A percentile compares a stretch with the other conserved stretches of the same genome.
These are phyloP conservation scores for Aspergillus pseudoglaucus DNA, from an alignment of 2,329 filamentous ascomycete species.

Conservation along the genomic window DNA sequence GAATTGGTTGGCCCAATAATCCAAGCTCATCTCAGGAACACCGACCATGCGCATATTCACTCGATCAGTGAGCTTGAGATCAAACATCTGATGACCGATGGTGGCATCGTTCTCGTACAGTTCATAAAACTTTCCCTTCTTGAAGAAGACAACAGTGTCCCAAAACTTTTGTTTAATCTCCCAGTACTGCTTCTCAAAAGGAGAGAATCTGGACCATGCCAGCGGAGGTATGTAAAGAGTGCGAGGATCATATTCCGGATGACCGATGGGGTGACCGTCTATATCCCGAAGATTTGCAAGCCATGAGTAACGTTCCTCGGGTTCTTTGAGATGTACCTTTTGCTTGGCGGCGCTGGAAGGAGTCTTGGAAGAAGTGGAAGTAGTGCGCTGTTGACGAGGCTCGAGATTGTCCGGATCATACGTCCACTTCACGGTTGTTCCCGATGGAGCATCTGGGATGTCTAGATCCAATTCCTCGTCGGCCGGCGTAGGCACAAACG, in stretches of 20 bases:
- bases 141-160: constrained; percentile 98
- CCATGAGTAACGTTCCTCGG: constrained; percentile 84
- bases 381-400: constrained; percentile 44
- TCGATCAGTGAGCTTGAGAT: constrained; percentile 92
- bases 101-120: constrained; percentile 97
- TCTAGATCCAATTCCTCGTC: constrained; percentile 53
- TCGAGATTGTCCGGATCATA: constrained; percentile 57
- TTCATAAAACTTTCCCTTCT: constrained; percentile 99
- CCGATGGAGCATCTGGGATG: constrained; percentile 49
- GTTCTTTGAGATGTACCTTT: constrained; percentile 75
- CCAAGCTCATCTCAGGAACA: constrained; percentile 90
- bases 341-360: constrained; percentile 38
- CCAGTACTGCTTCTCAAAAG: constrained; percentile 99
- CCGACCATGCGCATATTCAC: constrained; percentile 99
- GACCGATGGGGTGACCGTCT: constrained; percentile 67
- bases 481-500: constrained; percentile 46
- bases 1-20: constrained; percentile 96
- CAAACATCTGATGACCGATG: constrained; percentile 91
- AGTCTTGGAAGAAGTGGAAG: constrained; percentile 29
- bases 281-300: constrained; percentile 79
- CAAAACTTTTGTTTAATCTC: constrained; percentile 97
- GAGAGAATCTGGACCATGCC: constrained; percentile 76
- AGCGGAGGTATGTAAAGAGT: constrained; percentile 82
- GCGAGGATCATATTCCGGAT: constrained; percentile 85
- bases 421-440: constrained; percentile 78